Percentiles rank a stretch among this genome's conserved stretches.
phyloP scores from a whole-genome alignment of 2,329 filamentous ascomycete genomes.

The Amesomyces nigricolor region DNA sequence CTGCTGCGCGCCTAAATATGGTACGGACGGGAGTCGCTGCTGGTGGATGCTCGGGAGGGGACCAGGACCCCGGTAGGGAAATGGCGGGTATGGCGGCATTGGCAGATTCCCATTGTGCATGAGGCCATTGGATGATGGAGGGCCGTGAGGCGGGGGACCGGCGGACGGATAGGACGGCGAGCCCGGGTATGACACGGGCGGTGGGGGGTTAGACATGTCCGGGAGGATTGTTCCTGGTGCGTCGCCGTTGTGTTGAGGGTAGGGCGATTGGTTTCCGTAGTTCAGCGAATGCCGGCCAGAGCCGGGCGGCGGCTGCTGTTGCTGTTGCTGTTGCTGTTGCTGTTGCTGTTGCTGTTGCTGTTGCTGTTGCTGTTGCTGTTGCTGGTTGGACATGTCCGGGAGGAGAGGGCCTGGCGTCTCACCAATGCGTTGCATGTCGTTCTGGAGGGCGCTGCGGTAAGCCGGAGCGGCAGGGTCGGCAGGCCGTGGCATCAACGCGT shows the following conservation, averaged over 20 bases:
- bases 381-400: constrained; percentile 26
- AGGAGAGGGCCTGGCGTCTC: constrained; percentile 19
- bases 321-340: neutral
- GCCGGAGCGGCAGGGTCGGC: constrained; percentile 6
- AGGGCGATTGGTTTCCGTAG: constrained; percentile 24
- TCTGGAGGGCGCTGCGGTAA: constrained; percentile 12
- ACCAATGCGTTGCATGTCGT: constrained; percentile 24
- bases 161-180: no score
- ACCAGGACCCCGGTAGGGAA: constrained; percentile 35
- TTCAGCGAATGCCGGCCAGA: constrained; percentile 24
- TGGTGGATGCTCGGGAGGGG: constrained; percentile 41
- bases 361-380: constrained; percentile 11
- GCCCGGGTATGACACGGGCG: no score
- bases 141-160: no score
- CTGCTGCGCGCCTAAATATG: constrained; percentile 33
- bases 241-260: constrained; percentile 21
- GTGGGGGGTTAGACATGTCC: no score
- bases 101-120: no score
- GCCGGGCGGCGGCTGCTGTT: constrained; percentile 21
- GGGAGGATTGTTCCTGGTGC: no score
- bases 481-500: constrained; percentile 15
- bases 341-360: no score
- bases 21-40: constrained; percentile 31
- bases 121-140: no score
- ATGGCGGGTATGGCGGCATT: constrained; percentile 19